Evolutionary conservation across 441 rosid genomes (phyloP), one percentile per base, ranked within the genome.

Genomic region (Syzygium malaccense): DNA sequence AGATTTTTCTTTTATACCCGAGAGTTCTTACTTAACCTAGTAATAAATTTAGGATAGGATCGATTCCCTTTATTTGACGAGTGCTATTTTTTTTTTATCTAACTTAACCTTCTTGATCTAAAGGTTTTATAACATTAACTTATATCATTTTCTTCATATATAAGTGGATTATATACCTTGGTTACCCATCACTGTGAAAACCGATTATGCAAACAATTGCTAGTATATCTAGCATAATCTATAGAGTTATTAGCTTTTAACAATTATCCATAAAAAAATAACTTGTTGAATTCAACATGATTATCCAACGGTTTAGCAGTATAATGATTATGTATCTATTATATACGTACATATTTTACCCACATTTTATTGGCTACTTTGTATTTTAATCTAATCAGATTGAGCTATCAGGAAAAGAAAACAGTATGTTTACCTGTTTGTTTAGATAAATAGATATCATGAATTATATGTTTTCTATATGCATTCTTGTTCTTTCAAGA

Each of bases 261-360:
- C 41, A 66, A 30, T 1, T 30, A 66, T 66, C 75, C 0, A 66
- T 0, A 0, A 8, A 4, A 4, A 30, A 32, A 66, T 41, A 19
- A 66, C 41, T 30, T 18, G 13, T 8, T 66, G 20, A 66, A 66
- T 33, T 66, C 75, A 64, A 64, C 37, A 64, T 30, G 7, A 30
- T 30, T 13, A 64, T 64, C 37, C 71, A 7, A 7, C 20, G 0
- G 30, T 7, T 4, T 30, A 30, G 41, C 23, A 15, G 23, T 8
- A 30, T 6, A n/a, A 0, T 14, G 66, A 62, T 62, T 62, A 30
- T 28, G n/a, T 30, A 62, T 62, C 19, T 14, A 62, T 2, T n/a
- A 58, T 1, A 0, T 57, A 57, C 2, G 15, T 26, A 1, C 17
- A 58, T 5, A 12, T 26, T 26, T 58, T 28, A 58, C 2, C 3